Percentiles rank a stretch among this genome's conserved stretches.
phyloP scores from a whole-genome alignment of 208 protist genomes.

The Wallacemonas collosoma region DNA sequence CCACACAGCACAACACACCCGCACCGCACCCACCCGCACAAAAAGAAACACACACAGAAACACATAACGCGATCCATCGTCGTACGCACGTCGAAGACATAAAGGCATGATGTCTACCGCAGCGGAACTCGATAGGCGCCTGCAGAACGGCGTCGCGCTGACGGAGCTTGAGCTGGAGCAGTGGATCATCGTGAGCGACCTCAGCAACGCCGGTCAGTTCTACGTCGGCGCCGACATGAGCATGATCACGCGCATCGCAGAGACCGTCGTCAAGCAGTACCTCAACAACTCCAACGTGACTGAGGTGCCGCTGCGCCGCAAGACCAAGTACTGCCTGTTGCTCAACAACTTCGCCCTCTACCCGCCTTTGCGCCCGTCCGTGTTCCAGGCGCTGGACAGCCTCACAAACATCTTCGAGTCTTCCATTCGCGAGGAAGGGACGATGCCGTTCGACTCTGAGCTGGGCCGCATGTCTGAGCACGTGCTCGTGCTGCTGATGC shows the following conservation, averaged over 20 bases:
- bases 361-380: constrained; percentile 54
- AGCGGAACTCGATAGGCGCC: constrained; percentile 47
- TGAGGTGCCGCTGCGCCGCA: constrained; percentile 76
- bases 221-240: constrained; percentile 42
- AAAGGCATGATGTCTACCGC: constrained; percentile 36
- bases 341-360: constrained; percentile 91
- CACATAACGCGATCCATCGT: neutral
- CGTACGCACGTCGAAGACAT: neutral
- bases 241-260: constrained; percentile 26
- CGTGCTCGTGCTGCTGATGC: constrained; percentile 90
- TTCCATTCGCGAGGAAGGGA: constrained; percentile 80
- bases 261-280: constrained; percentile 63
- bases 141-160: constrained; percentile 43
- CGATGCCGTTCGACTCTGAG: constrained; percentile 89
- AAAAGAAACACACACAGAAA: constrained; percentile 10
- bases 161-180: constrained; percentile 59
- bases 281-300: constrained; percentile 77
- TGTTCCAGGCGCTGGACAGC: constrained; percentile 79
- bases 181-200: constrained; percentile 72
- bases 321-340: constrained; percentile 86
- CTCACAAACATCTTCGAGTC: constrained; percentile 87
- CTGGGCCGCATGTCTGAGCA: constrained; percentile 93
- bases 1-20: too few relatives aligned
- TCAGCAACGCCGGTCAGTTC: constrained; percentile 47
- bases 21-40: neutral